These are phyloP conservation scores for Barnettozyma californica DNA, from an alignment of 805 yeast species.

Conservation along the genomic window DNA sequence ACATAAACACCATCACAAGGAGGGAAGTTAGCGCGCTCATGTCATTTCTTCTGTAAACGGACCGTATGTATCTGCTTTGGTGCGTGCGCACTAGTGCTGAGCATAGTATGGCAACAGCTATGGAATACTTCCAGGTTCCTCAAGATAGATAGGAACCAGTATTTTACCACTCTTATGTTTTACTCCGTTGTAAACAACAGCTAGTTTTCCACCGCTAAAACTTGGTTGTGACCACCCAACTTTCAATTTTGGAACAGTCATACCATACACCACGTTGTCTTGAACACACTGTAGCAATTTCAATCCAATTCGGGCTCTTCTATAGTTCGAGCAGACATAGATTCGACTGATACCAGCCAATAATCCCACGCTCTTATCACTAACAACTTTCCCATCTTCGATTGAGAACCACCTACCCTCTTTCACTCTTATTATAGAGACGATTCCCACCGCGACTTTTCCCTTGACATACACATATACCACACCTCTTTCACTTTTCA, in stretches of 20 bases:
- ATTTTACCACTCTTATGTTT: constrained; percentile 46
- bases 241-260: constrained; percentile 34
- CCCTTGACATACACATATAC: constrained; percentile 46
- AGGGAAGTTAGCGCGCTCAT: too few relatives aligned
- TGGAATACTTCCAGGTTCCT: too few relatives aligned
- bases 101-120: too few relatives aligned
- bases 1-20: too few relatives aligned
- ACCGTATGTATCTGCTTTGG: too few relatives aligned
- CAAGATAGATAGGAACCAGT: constrained; percentile 43
- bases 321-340: constrained; percentile 38
- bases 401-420: constrained; percentile 57
- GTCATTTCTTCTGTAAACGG: too few relatives aligned
- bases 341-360: constrained; percentile 46
- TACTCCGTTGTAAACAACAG: constrained; percentile 49
- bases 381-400: constrained; percentile 45
- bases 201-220: constrained; percentile 55
- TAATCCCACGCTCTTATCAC: constrained; percentile 34
- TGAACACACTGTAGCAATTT: constrained; percentile 40
- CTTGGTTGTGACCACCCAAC: constrained; percentile 75
- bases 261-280: constrained; percentile 44
- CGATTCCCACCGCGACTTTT: constrained; percentile 47
- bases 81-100: too few relatives aligned
- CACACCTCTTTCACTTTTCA: constrained; percentile 31
- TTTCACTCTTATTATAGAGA: constrained; percentile 44
- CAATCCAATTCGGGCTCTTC: constrained; percentile 48